These are phyloP conservation scores for Hypoxylon sp. DNA, from an alignment of 2,329 filamentous ascomycete genomes.

Conservation along the genomic window DNA sequence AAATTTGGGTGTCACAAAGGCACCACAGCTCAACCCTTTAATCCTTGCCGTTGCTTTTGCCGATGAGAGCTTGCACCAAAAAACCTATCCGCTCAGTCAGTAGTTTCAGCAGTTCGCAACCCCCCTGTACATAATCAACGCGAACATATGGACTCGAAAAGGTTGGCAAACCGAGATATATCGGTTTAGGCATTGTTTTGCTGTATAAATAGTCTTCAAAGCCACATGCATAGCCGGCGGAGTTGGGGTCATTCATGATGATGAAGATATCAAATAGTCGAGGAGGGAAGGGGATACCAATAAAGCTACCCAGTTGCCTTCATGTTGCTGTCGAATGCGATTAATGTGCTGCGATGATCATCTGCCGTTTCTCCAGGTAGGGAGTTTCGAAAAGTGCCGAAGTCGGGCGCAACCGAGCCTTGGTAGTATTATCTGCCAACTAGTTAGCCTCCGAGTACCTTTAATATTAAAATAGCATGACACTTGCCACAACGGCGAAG, in stretches of 20 bases:
- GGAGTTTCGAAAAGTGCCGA: neutral
- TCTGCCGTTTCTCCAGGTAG: neutral
- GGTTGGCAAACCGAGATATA: slow-evolving; percentile 15
- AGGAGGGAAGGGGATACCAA: slow-evolving; percentile 27
- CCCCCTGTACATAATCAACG: slow-evolving; percentile 41
- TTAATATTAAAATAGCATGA: too few relatives aligned
- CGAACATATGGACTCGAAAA: slow-evolving; percentile 28
- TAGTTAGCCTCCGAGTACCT: neutral
- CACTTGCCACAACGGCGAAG: too few relatives aligned
- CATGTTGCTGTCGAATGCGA: too few relatives aligned
- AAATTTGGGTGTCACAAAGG: too few relatives aligned
- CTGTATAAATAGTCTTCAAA: slow-evolving; percentile 36
- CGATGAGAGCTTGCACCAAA: slow-evolving; percentile 11
- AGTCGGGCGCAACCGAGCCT: neutral
- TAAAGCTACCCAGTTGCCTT: slow-evolving; percentile 19
- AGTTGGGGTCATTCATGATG: slow-evolving; percentile 29
- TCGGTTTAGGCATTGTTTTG: slow-evolving; percentile 26
- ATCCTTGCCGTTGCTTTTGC: too few relatives aligned
- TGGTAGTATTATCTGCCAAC: neutral
- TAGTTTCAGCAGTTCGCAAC: slow-evolving; percentile 14
- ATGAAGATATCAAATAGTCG: slow-evolving; percentile 16
- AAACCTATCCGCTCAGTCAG: slow-evolving; percentile 9
- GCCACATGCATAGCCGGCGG: slow-evolving; percentile 41
- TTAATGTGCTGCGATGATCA: neutral
- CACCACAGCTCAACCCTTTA: too few relatives aligned